Conservation (phyloP, 1,139 yeast genomes). For the Candida anutae region DNA sequence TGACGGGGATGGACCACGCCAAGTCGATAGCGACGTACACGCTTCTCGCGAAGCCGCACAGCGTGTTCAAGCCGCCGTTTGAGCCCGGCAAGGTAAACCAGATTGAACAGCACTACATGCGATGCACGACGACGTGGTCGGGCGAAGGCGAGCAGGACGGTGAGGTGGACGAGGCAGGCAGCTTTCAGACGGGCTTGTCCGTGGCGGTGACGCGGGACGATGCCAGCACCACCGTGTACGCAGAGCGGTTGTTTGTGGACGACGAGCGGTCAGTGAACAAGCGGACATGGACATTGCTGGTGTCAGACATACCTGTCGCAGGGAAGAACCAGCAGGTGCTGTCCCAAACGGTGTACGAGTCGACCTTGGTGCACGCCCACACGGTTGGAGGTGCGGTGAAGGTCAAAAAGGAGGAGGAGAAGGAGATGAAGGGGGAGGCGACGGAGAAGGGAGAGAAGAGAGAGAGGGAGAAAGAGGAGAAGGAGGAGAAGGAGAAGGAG, state of each 20-base stretch:
- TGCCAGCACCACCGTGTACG: slow-evolving; percentile 20
- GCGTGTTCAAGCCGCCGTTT: slow-evolving; percentile 37
- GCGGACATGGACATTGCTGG: slow-evolving; percentile 54
- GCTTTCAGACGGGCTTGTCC: too few species aligned
- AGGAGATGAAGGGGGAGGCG: slow-evolving; percentile 1
- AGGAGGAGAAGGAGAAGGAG: not conserved
- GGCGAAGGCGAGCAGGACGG: slow-evolving; percentile 17
- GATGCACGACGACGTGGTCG: slow-evolving; percentile 37
- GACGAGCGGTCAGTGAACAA: slow-evolving; percentile 9
- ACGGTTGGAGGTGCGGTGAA: slow-evolving; percentile 12
- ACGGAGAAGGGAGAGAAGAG: slow-evolving; percentile 1
- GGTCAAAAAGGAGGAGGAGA: not conserved
- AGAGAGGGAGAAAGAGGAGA: not conserved
- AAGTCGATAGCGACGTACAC: slow-evolving; percentile 37
- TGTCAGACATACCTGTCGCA: slow-evolving; percentile 80
- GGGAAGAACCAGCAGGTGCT: slow-evolving; percentile 62
- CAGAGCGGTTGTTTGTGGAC: slow-evolving; percentile 24
- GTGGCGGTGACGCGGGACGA: slow-evolving; percentile 14
- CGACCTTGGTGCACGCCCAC: slow-evolving; percentile 48
- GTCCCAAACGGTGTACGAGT: slow-evolving; percentile 62
- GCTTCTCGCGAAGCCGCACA: slow-evolving; percentile 35
- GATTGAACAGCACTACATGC: slow-evolving; percentile 41
- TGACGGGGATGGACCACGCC: slow-evolving; percentile 34
- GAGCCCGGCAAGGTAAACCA: slow-evolving; percentile 47
- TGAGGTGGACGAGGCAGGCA: slow-evolving; percentile 1